These are phyloP conservation scores for Phoenix roebelenii DNA, from an alignment of 176 grass and related monocot species.

Conservation along the genomic window DNA sequence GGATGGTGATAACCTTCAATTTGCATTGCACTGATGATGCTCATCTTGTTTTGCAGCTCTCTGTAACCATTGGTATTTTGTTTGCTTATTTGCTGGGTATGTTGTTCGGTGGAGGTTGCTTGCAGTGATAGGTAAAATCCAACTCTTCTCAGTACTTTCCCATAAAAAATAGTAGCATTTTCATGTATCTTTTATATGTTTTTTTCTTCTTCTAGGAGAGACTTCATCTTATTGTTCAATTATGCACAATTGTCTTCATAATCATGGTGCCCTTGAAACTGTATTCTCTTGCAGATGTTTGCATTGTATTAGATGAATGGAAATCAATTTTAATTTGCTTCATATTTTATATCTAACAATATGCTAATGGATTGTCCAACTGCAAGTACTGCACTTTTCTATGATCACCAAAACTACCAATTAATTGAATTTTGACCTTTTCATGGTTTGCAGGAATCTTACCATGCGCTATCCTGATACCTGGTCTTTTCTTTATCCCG, in stretches of 20 bases:
- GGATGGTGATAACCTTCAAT: background rate
- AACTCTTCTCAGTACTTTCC: conserved; percentile 1
- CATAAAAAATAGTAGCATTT: background rate
- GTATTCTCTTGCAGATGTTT: no score
- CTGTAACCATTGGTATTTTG: conserved; percentile 76
- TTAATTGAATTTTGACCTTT: no score
- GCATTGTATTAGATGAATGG: no score
- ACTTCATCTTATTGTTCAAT: no score
- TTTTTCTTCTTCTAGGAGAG: background rate
- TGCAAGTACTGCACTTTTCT: no score
- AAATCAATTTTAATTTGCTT: no score
- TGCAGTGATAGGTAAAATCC: conserved; percentile 69
- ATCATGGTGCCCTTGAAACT: no score
- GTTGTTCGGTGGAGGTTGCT: conserved; percentile 89
- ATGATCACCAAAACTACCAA: no score
- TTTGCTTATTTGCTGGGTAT: conserved; percentile 84
- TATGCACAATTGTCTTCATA: no score
- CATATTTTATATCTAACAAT: no score
- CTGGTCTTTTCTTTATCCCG: conserved; percentile 84
- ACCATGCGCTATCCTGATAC: conserved; percentile 79
- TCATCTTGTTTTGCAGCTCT: conserved; percentile 29
- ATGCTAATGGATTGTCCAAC: no score
- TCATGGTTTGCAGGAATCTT: conserved; percentile 41
- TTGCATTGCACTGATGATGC: background rate
- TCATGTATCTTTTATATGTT: background rate